Percentiles rank a stretch among this genome's conserved stretches.
Evolutionary conservation across 1,139 yeast species (phyloP).

Genomic region (Saccharomyces pastorianus): DNA sequence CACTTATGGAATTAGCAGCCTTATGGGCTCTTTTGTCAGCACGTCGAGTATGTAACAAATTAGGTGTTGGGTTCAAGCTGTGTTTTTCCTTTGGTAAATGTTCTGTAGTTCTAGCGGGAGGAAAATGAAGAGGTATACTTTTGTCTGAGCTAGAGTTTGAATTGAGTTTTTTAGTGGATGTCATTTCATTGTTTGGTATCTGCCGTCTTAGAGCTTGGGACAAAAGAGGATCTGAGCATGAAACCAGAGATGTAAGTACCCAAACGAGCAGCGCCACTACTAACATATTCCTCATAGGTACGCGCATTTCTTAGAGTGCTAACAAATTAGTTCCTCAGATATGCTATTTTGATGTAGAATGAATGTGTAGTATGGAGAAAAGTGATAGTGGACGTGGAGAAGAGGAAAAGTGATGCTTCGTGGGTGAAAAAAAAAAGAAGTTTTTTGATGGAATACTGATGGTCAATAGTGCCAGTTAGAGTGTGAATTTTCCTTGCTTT

Average conservation of each 20-base stretch:
- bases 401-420: neutral
- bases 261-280: neutral
- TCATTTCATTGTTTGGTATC: neutral
- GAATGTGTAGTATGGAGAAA: neutral
- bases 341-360: neutral
- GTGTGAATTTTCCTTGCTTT: neutral
- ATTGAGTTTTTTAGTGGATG: neutral
- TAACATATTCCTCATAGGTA: neutral
- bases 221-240: neutral
- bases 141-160: neutral
- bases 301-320: neutral
- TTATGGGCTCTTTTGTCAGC: constrained; percentile 1
- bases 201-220: neutral
- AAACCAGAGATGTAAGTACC: neutral
- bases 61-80: neutral
- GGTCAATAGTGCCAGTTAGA: neutral
- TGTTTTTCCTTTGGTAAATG: neutral
- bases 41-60: neutral
- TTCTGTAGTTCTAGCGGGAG: neutral
- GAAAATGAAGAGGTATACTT: neutral
- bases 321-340: neutral
- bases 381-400: neutral
- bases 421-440: neutral
- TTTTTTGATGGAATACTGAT: neutral
- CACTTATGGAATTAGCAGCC: constrained; percentile 4